Percentiles rank a stretch among this genome's conserved stretches.
phyloP scores from a whole-genome alignment of 2,329 filamentous ascomycete species.

The Ascocoryne sarcoides region DNA sequence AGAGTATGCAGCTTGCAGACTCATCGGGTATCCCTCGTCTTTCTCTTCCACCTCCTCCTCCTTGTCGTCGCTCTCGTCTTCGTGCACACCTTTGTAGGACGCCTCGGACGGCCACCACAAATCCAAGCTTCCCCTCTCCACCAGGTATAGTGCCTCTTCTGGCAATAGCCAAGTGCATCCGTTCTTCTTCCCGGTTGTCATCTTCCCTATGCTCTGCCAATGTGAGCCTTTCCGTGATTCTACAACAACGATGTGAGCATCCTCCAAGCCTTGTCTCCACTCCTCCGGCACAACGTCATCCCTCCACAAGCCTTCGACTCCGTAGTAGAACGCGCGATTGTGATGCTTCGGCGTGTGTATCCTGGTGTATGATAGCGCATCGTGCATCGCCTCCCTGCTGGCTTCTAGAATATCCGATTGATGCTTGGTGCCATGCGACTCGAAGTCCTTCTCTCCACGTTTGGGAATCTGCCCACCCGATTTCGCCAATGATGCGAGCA shows the following conservation, averaged over 20 bases:
- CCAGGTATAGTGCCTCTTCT: constrained; percentile 81
- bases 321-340: constrained; percentile 65
- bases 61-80: constrained; percentile 24
- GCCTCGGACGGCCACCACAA: constrained; percentile 66
- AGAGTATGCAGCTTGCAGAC: constrained; percentile 82
- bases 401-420: constrained; percentile 72
- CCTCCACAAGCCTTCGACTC: constrained; percentile 28
- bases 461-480: constrained; percentile 57
- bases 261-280: constrained; percentile 55
- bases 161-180: constrained; percentile 74
- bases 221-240: constrained; percentile 64
- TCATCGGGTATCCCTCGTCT: constrained; percentile 69
- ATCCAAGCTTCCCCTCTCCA: constrained; percentile 82
- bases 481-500: constrained; percentile 50
- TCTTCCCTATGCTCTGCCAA: constrained; percentile 67
- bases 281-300: constrained; percentile 53
- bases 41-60: constrained; percentile 43
- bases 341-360: constrained; percentile 61
- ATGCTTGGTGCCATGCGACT: constrained; percentile 77
- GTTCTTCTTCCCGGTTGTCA: constrained; percentile 46
- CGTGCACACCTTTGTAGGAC: constrained; percentile 36
- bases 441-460: constrained; percentile 95
- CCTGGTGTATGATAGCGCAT: constrained; percentile 70
- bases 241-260: constrained; percentile 50
- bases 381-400: constrained; percentile 81